Conservation (phyloP, 2,329 filamentous ascomycete genomes). For the Didymella keratinophila region DNA sequence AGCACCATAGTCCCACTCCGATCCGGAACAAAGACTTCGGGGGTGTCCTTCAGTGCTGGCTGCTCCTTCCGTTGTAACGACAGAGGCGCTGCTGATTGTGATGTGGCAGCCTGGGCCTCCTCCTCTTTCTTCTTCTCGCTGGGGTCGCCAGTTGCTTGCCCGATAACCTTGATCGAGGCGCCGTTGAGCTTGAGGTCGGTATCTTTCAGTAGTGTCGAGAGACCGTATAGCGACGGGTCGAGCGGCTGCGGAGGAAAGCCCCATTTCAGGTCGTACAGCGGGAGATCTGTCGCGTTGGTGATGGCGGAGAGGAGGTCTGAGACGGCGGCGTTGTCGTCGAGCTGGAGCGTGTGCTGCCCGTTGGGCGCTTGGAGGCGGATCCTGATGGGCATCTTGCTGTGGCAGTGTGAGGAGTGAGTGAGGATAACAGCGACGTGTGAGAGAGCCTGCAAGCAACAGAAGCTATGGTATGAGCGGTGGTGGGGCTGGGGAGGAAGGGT, state of each 20-base stretch:
- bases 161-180: conserved; percentile 71
- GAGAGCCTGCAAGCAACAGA: not conserved
- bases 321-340: conserved; percentile 73
- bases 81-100: conserved; percentile 43
- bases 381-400: conserved; percentile 64
- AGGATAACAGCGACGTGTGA: conserved; percentile 17
- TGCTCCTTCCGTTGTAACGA: conserved; percentile 55
- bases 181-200: conserved; percentile 70
- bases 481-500: not conserved
- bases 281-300: conserved; percentile 68
- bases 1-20: conserved; percentile 70
- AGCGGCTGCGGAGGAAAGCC: conserved; percentile 82
- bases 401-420: conserved; percentile 12
- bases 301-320: conserved; percentile 68
- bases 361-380: conserved; percentile 77
- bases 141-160: conserved; percentile 52
- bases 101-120: conserved; percentile 23
- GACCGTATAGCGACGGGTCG: conserved; percentile 63
- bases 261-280: conserved; percentile 78
- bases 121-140: conserved; percentile 29
- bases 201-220: conserved; percentile 60
- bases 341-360: conserved; percentile 73
- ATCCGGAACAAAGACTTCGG: conserved; percentile 65
- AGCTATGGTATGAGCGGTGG: conserved; percentile 1
- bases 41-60: conserved; percentile 63